A percentile compares a stretch with the other conserved stretches of the same genome.
Evolutionary conservation across 2,329 filamentous ascomycete genomes (phyloP).

Genomic region (Neoscytalidium dimidiatum): DNA sequence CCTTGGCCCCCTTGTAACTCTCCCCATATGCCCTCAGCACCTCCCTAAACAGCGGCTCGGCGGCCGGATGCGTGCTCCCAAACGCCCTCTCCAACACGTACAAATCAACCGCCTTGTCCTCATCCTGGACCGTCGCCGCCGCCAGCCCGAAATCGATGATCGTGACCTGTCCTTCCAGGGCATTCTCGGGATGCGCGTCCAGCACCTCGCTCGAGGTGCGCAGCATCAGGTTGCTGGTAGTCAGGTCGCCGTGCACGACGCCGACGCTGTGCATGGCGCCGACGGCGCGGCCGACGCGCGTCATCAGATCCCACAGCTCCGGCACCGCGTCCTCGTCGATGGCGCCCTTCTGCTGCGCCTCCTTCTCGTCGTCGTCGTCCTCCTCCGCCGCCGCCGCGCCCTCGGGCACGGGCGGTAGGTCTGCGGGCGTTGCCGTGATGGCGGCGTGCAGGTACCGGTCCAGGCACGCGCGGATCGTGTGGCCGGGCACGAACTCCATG

Average conservation of each 20-base stretch:
- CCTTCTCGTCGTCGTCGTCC: not conserved
- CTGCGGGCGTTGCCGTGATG: not conserved
- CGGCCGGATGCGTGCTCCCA: conserved; percentile 87
- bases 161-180: conserved; percentile 71
- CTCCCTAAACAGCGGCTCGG: conserved; percentile 73
- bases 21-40: conserved; percentile 73
- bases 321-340: conserved; percentile 14
- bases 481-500: conserved; percentile 18
- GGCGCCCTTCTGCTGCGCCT: not conserved
- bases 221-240: conserved; percentile 96
- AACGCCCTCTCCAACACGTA: conserved; percentile 96
- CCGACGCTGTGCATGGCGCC: conserved; percentile 80
- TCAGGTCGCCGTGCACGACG: conserved; percentile 91
- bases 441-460: conserved; percentile 17
- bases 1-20: conserved; percentile 72
- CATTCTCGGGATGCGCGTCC: conserved; percentile 22
- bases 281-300: conserved; percentile 69
- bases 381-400: not conserved
- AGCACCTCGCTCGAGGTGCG: conserved; percentile 30
- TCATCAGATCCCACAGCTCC: conserved; percentile 63
- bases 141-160: conserved; percentile 95
- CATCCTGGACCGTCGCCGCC: conserved; percentile 76
- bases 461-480: conserved; percentile 19
- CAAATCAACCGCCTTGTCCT: conserved; percentile 92
- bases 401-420: not conserved